Conservation (phyloP, 139 green algal genomes). For the Coelastrella sp. region DNA sequence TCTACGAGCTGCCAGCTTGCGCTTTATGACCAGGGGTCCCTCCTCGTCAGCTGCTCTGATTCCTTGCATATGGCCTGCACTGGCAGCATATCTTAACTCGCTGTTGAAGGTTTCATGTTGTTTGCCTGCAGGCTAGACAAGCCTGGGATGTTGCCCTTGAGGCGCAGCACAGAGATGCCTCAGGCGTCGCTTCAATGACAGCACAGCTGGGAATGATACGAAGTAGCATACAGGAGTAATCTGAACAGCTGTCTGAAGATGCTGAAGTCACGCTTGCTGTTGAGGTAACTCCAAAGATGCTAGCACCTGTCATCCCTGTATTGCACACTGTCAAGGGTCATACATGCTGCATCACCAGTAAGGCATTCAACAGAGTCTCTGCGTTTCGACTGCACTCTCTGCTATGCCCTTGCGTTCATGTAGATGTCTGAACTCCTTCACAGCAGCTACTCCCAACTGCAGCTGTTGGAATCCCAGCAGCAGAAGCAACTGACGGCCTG, state of each 20-base stretch:
- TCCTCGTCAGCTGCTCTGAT: too few relatives aligned
- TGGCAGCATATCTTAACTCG: too few relatives aligned
- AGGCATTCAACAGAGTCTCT: too few relatives aligned
- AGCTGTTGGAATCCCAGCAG: not conserved
- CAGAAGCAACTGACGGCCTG: not conserved
- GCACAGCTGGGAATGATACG: not conserved
- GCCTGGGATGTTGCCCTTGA: not conserved
- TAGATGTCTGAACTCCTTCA: not conserved
- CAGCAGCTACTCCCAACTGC: not conserved
- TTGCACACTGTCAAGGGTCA: too few relatives aligned
- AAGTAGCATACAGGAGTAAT: too few relatives aligned
- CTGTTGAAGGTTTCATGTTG: not conserved
- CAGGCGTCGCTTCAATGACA: not conserved
- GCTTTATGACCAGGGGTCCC: too few relatives aligned
- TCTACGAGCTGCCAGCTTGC: too few relatives aligned
- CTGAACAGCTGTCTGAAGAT: not conserved
- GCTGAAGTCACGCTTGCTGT: too few relatives aligned
- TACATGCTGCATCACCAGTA: too few relatives aligned
- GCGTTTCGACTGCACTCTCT: not conserved
- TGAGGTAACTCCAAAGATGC: too few relatives aligned
- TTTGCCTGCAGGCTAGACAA: not conserved
- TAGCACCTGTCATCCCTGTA: too few relatives aligned
- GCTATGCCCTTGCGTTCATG: not conserved
- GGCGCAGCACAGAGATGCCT: not conserved
- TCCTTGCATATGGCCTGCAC: too few relatives aligned